phyloP scores from a whole-genome alignment of 208 protist genomes.

The Trypanosoma scelopori region DNA sequence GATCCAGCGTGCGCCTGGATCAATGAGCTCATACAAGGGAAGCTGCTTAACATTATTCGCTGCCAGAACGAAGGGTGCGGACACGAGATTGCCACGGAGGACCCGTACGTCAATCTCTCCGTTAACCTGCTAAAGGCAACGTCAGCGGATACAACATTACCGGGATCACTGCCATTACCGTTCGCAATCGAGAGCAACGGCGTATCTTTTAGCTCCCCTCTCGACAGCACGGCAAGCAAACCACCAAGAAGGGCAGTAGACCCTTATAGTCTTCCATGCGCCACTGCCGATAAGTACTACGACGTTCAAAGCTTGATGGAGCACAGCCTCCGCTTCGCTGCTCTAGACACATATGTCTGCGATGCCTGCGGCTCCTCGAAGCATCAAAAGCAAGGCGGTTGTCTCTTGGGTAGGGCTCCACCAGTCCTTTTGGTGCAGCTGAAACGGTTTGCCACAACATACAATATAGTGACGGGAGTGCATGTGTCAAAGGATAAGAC shows the following conservation, averaged over 20 bases:
- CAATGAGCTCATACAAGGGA: conserved; percentile 58
- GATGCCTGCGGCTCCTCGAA: conserved; percentile 48
- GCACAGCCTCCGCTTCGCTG: conserved; percentile 44
- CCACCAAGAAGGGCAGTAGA: background rate
- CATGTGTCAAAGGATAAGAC: conserved; percentile 39
- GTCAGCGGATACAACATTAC: background rate
- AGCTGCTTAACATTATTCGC: conserved; percentile 79
- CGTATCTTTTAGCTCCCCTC: background rate
- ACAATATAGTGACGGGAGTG: conserved; percentile 11
- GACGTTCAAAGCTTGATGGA: conserved; percentile 36
- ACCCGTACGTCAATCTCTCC: conserved; percentile 70
- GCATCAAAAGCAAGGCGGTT: conserved; percentile 57
- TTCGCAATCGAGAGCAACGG: background rate
- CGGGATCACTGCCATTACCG: background rate
- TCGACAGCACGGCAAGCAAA: background rate
- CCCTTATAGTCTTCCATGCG: background rate
- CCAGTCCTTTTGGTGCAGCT: conserved; percentile 67
- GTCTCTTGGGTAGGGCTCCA: conserved; percentile 54
- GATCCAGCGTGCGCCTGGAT: conserved; percentile 48
- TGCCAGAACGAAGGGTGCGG: conserved; percentile 53
- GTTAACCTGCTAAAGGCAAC: conserved; percentile 25
- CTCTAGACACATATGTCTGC: conserved; percentile 64
- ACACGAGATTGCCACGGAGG: conserved; percentile 76
- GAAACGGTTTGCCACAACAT: conserved; percentile 62
- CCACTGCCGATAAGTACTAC: background rate